Percentiles rank a stretch among this genome's conserved stretches.
Conservation (phyloP, 306 rosid species). For the Senna siamea region DNA sequence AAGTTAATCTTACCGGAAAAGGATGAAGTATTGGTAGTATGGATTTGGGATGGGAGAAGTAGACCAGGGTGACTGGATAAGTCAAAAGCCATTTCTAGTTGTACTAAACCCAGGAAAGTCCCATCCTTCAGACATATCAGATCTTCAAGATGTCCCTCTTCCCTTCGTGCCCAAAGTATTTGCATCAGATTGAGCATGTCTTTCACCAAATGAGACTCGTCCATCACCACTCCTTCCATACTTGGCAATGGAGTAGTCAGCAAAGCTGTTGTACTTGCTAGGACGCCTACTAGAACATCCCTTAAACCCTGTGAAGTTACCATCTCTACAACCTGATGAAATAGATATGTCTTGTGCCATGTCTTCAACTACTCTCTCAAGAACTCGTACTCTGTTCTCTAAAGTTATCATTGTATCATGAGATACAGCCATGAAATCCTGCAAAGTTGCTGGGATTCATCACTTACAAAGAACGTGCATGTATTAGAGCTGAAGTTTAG, state of each 20-base stretch:
- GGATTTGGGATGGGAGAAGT: too few species aligned
- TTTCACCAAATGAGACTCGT: conserved; percentile 67
- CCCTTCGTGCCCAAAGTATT: conserved; percentile 72
- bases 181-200: conserved; percentile 82
- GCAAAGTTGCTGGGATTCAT: conserved; percentile 42
- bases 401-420: conserved; percentile 94
- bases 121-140: conserved; percentile 78
- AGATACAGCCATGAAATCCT: conserved; percentile 99
- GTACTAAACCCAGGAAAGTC: conserved; percentile 72
- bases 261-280: conserved; percentile 80
- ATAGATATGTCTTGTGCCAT: conserved; percentile 90
- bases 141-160: conserved; percentile 83
- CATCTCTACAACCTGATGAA: conserved; percentile 81
- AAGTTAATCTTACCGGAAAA: too few species aligned
- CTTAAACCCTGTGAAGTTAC: conserved; percentile 78
- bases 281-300: conserved; percentile 73
- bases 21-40: too few species aligned
- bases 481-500: conserved; percentile 27
- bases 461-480: conserved; percentile 28
- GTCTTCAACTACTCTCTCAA: conserved; percentile 97
- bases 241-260: conserved; percentile 72
- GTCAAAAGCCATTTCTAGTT: conserved; percentile 82
- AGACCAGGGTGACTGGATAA: too few species aligned
- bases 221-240: conserved; percentile 89
- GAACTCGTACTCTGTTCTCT: conserved; percentile 97